These are phyloP conservation scores for Paraconiothyrium sp. DNA, from an alignment of 2,329 filamentous ascomycete species.

Conservation along the genomic window DNA sequence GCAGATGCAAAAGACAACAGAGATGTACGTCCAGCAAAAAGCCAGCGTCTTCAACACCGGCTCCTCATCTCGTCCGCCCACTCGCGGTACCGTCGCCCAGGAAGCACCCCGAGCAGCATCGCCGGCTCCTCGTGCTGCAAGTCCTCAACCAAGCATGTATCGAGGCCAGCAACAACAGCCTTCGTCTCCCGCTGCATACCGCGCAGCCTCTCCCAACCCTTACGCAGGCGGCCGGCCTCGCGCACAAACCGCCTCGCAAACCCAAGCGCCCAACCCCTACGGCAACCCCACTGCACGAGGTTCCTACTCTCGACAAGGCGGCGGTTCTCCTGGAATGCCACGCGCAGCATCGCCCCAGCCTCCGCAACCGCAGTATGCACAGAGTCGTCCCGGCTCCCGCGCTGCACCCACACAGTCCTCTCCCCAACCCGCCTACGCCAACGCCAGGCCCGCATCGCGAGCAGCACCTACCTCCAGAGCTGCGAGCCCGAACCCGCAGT, in stretches of 20 bases:
- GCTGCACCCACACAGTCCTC: constrained; percentile 27
- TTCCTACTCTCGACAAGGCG: constrained; percentile 51
- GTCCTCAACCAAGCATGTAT: constrained; percentile 67
- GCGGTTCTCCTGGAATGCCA: constrained; percentile 44
- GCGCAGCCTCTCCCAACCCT: constrained; percentile 67
- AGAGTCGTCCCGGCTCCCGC: constrained; percentile 13
- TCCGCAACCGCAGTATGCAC: constrained; percentile 13
- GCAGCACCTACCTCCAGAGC: constrained; percentile 51
- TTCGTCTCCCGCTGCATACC: constrained; percentile 18
- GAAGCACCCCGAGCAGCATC: constrained; percentile 65
- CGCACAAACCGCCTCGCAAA: constrained; percentile 50
- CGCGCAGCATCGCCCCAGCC: constrained; percentile 58
- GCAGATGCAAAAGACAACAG: constrained; percentile 94
- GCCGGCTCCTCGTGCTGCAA: constrained; percentile 69
- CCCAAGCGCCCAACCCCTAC: constrained; percentile 45
- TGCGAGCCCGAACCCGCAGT: constrained; percentile 63
- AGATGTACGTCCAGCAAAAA: constrained; percentile 85
- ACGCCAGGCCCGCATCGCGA: constrained; percentile 42
- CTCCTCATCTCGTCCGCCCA: constrained; percentile 64
- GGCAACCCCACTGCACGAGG: constrained; percentile 42
- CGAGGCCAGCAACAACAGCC: constrained; percentile 13
- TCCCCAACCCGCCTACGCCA: constrained; percentile 50
- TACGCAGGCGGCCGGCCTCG: constrained; percentile 56
- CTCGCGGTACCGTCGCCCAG: constrained; percentile 59
- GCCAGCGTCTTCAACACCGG: constrained; percentile 74